phyloP scores from a whole-genome alignment of 1,139 yeast genomes.

The Candida sanyaensis region DNA sequence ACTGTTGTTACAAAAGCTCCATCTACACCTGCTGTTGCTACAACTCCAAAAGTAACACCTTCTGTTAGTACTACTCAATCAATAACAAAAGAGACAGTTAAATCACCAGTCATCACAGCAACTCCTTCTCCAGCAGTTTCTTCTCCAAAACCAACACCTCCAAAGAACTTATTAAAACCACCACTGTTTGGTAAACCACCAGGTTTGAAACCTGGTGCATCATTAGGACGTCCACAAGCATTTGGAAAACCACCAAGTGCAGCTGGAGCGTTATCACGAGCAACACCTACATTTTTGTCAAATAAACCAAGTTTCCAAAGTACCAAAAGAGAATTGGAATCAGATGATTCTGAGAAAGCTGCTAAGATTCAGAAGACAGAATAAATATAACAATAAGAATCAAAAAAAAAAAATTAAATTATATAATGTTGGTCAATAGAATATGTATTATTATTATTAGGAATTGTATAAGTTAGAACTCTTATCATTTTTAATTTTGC shows the following conservation, averaged over 20 bases:
- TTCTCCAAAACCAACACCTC: conserved; percentile 10
- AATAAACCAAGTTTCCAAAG: conserved; percentile 24
- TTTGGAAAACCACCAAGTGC: conserved; percentile 23
- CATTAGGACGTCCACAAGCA: conserved; percentile 20
- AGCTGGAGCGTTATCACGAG: conserved; percentile 23
- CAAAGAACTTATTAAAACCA: conserved; percentile 12
- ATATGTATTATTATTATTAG: conserved; percentile 2
- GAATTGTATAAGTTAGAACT: too few species aligned
- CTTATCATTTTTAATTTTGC: background rate
- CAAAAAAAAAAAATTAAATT: background rate
- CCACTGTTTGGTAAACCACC: conserved; percentile 20
- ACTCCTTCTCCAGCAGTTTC: background rate
- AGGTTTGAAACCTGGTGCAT: conserved; percentile 16
- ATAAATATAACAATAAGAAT: background rate
- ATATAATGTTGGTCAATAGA: background rate
- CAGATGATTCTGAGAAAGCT: conserved; percentile 8
- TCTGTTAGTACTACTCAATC: background rate
- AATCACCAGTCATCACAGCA: conserved; percentile 3
- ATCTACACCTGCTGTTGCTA: background rate
- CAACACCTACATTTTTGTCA: conserved; percentile 33
- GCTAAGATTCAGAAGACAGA: conserved; percentile 3
- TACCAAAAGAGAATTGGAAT: conserved; percentile 17
- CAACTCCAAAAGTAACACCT: background rate
- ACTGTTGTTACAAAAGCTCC: conserved; percentile 7
- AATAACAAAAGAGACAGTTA: background rate